Evolutionary conservation across 31 red algal species (phyloP).

Genomic region (Porphyra umbilicalis): DNA sequence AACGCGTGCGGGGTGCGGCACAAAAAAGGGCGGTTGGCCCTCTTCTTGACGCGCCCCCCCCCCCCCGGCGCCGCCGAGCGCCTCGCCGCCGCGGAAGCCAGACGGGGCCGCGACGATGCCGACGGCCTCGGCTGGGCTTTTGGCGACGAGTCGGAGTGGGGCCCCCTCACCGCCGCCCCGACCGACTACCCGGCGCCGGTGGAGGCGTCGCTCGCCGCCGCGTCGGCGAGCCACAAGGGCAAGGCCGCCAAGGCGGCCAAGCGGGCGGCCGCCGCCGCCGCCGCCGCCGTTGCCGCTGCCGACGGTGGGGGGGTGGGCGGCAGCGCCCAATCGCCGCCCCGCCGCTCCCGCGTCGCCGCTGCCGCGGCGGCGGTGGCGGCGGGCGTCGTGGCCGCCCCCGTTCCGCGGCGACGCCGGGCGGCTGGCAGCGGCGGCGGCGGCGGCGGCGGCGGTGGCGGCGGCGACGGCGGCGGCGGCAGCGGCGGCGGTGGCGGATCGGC

Average conservation of each 20-base stretch:
- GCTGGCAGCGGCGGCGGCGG: not conserved
- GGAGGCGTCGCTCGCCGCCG: not conserved
- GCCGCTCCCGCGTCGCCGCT: not conserved
- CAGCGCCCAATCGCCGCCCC: not conserved
- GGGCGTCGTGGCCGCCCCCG: not conserved
- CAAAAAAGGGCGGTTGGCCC: constrained; percentile 72
- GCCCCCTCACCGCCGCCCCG: not conserved
- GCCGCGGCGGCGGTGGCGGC: not conserved
- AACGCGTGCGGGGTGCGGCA: constrained; percentile 90
- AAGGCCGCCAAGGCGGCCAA: not conserved
- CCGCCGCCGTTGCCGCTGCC: not conserved
- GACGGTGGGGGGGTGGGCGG: not conserved
- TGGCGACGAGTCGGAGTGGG: not conserved
- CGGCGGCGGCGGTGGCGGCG: not conserved
- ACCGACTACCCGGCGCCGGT: not conserved
- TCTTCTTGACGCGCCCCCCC: constrained; percentile 2
- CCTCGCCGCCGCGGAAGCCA: not conserved
- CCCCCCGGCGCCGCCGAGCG: not conserved
- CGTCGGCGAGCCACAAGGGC: not conserved
- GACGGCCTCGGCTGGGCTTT: not conserved
- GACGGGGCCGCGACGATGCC: not conserved
- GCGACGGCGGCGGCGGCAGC: not conserved
- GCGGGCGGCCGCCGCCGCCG: not conserved
- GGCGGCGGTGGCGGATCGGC: not conserved
- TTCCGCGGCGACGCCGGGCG: not conserved